phyloP scores from a whole-genome alignment of 768 basidiomycete genomes.

The Serendipita sp. region DNA sequence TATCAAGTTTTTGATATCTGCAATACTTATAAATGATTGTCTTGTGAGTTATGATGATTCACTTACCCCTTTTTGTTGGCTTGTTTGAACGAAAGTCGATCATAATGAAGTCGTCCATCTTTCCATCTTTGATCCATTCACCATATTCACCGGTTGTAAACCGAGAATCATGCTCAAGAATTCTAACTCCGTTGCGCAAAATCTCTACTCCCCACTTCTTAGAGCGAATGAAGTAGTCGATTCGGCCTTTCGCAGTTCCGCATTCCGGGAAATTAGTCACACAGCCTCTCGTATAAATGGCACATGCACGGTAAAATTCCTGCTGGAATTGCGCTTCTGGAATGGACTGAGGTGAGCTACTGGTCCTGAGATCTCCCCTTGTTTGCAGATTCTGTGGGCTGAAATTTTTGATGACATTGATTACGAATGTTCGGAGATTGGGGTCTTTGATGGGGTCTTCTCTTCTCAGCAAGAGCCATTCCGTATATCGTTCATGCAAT shows the following conservation, averaged over 20 bases:
- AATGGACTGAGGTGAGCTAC: too few relatives aligned
- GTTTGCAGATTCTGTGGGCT: too few relatives aligned
- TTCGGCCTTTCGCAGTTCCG: not conserved
- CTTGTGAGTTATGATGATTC: not conserved
- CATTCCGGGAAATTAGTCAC: not conserved
- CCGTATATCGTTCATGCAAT: too few relatives aligned
- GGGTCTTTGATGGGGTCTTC: too few relatives aligned
- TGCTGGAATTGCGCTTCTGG: too few relatives aligned
- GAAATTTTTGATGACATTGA: too few relatives aligned
- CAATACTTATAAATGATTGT: not conserved
- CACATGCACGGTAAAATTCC: too few relatives aligned
- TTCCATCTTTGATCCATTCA: not conserved
- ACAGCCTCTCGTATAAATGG: not conserved
- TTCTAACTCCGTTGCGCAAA: not conserved
- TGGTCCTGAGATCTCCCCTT: too few relatives aligned
- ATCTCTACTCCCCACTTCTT: not conserved
- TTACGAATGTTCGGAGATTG: too few relatives aligned
- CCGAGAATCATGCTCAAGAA: not conserved
- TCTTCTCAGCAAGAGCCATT: too few relatives aligned
- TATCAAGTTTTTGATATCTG: not conserved
- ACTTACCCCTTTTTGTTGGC: not conserved
- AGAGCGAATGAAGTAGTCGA: not conserved
- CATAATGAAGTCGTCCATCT: not conserved
- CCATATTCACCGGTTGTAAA: not conserved
- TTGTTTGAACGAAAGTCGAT: not conserved